Base-by-base conservation (phyloP, 2,329 filamentous ascomycete species). In the Aspergillus calidoustus region DNA sequence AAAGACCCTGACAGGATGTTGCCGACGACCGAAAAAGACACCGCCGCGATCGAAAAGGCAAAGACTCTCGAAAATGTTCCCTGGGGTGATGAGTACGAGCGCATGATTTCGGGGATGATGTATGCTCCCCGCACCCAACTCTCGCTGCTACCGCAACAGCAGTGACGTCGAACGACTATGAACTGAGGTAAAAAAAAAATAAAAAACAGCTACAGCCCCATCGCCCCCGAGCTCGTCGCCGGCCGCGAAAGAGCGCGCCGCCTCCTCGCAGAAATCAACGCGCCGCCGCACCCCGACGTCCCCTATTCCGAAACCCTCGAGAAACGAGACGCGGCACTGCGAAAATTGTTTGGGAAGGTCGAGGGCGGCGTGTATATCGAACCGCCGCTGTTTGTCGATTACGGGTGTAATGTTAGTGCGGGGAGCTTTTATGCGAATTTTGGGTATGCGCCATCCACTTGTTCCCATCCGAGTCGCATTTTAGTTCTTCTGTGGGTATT, bases 351-450 rank as follows among this genome's bases (percentile, higher is more conserved):
- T 28, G 63, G 66, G 7, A 57, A 19, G 22, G 47, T 52, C 7
- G 62, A 64, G 8, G 52, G 62, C 25, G 60, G 58, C n/a, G 47
- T 61, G 8, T 63, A 62, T 9, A 60, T 71, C 30, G 64, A 71
- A 19, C 59, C 67, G 47, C 66, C 69, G 0, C 53, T 70, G 13
- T 56, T 60, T 17, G 67, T 69, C 6, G 67, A 70, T 34, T 70
- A 69, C 17, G 67, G 69, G 8, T 71, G 68, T 41, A 69, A 68
- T 60, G 58, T 69, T 30, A 66, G 54, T 13, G 52, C 68, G 43
- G 68, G 62, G 3, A 59, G 41, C 5, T 66, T 68, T 17, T 70
- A 66, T 41, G 66, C 65, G 19, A 68, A 69, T 13, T 69, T 69
- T 44, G 61, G 63, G 59, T 67, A 34, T 17, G 59, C 62, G 7